phyloP scores from a whole-genome alignment of 176 grass and related monocot species.

The Aegilops speltoides region DNA sequence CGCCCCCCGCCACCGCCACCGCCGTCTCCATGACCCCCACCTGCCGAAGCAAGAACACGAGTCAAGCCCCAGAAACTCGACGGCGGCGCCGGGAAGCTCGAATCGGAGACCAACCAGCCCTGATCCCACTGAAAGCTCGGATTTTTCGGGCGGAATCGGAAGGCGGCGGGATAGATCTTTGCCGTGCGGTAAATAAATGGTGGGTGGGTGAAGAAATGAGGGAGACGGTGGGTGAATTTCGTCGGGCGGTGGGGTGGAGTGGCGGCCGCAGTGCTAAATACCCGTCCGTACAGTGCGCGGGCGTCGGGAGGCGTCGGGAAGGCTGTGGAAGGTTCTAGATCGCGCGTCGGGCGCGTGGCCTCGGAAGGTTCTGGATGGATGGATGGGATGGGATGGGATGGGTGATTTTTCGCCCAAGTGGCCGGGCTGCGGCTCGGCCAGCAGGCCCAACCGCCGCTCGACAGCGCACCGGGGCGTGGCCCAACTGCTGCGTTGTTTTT shows the following conservation, averaged over 20 bases:
- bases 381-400: too few species aligned
- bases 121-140: neutral
- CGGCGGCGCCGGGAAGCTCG: too few species aligned
- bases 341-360: constrained; percentile 14
- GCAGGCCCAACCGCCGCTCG: neutral
- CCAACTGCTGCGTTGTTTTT: neutral
- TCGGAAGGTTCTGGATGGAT: constrained; percentile 39
- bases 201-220: neutral
- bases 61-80: neutral
- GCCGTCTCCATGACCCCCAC: constrained; percentile 23
- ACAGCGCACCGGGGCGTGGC: neutral
- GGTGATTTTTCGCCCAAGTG: neutral
- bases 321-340: constrained; percentile 49
- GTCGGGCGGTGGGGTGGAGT: neutral
- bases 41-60: neutral
- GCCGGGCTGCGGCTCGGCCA: neutral
- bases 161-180: constrained; percentile 21
- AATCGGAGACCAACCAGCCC: neutral
- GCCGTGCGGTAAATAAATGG: neutral
- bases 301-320: constrained; percentile 32
- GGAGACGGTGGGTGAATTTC: too few species aligned
- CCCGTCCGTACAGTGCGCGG: constrained; percentile 12
- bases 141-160: neutral
- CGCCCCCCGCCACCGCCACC: neutral
- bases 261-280: constrained; percentile 23